Evolutionary conservation across 148 eudicot species (phyloP).

Genomic region (Silene latifolia): DNA sequence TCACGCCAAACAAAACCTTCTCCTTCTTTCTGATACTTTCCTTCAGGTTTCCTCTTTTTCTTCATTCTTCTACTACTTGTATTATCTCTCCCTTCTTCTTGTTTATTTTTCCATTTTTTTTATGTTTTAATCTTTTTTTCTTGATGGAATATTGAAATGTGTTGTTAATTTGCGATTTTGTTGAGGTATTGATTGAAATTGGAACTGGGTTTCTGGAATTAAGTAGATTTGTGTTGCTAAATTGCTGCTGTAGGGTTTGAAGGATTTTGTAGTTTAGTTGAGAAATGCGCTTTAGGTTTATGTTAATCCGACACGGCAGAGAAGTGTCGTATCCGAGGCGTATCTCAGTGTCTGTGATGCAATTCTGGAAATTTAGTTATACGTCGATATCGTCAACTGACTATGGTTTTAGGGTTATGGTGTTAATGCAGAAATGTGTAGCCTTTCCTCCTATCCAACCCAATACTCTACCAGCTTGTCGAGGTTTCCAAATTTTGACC

Average conservation of each 20-base stretch:
- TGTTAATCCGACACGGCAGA: too few species aligned
- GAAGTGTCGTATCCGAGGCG: too few species aligned
- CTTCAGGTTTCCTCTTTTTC: conserved; percentile 45
- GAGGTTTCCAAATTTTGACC: too few species aligned
- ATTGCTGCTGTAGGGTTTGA: neutral
- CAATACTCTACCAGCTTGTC: too few species aligned
- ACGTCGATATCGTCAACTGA: too few species aligned
- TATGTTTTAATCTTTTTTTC: neutral
- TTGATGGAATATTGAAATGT: neutral
- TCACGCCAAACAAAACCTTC: conserved; percentile 76
- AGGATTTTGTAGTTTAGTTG: neutral
- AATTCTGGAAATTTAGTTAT: too few species aligned
- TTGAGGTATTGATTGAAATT: neutral
- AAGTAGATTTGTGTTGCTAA: neutral
- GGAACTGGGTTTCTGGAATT: neutral
- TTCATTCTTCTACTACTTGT: neutral
- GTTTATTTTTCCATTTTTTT: too few species aligned
- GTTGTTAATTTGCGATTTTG: neutral
- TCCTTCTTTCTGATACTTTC: conserved; percentile 40
- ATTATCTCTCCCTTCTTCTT: neutral
- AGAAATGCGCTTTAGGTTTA: too few species aligned
- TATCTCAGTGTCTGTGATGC: too few species aligned
- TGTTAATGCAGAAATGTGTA: too few species aligned
- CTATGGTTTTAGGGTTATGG: too few species aligned
- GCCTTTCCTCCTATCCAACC: too few species aligned